Conservation (phyloP, 257 asterid genomes). For the Nicotiana sylvestris region DNA sequence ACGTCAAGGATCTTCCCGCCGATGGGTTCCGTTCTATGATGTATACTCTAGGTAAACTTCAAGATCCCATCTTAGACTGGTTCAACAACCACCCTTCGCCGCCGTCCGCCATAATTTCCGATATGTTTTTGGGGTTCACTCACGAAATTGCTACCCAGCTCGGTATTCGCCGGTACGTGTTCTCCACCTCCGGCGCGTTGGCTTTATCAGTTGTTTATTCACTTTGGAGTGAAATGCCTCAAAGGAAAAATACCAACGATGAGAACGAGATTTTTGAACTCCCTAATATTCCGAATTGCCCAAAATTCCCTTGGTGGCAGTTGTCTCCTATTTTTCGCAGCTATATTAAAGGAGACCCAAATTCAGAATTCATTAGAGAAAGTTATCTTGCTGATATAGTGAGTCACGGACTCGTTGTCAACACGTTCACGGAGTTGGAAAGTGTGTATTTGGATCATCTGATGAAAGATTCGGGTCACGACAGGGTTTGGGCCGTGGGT, state of each 20-base stretch:
- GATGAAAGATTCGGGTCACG: slow-evolving; percentile 36
- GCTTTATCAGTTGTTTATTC: slow-evolving; percentile 32
- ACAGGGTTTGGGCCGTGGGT: slow-evolving; percentile 62
- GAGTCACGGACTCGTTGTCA: slow-evolving; percentile 50
- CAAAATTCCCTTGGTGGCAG: slow-evolving; percentile 78
- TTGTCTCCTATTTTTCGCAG: slow-evolving; percentile 51
- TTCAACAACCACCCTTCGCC: slow-evolving; percentile 57
- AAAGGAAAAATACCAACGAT: slow-evolving; percentile 15
- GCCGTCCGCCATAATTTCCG: slow-evolving; percentile 62
- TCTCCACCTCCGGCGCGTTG: slow-evolving; percentile 66
- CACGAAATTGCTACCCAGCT: slow-evolving; percentile 42
- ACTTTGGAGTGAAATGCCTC: slow-evolving; percentile 52
- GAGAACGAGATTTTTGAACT: slow-evolving; percentile 30
- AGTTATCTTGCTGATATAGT: slow-evolving; percentile 23
- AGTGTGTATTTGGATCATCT: slow-evolving; percentile 33
- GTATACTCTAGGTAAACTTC: slow-evolving; percentile 35
- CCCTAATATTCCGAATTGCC: slow-evolving; percentile 41
- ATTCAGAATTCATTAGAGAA: slow-evolving; percentile 36
- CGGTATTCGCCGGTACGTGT: slow-evolving; percentile 50
- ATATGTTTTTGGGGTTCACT: slow-evolving; percentile 71
- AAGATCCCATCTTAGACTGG: slow-evolving; percentile 47
- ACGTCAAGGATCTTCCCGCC: slow-evolving; percentile 59
- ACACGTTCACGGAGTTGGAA: slow-evolving; percentile 51
- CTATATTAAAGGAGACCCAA: slow-evolving; percentile 33
- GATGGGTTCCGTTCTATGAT: slow-evolving; percentile 47